Evolutionary conservation across 371 early-diverging fungal genomes (phyloP), one percentile per base, ranked within the genome.

Genomic region (Phascolomyces articulosus): DNA sequence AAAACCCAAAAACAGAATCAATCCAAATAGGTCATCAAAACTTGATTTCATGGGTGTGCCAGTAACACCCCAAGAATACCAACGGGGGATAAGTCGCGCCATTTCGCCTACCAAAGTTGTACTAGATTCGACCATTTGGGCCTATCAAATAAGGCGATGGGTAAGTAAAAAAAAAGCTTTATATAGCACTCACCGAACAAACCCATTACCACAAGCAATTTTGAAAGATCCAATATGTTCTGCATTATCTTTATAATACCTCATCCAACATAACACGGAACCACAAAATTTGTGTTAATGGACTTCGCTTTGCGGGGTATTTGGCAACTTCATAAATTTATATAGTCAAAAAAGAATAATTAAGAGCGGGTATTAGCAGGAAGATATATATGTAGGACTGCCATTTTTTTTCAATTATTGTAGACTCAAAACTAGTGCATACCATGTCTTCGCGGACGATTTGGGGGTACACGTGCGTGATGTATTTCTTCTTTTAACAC

Each of bases 41-140:
- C 77, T 76, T 8, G 72, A 60, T 55, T 58, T 53, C 34, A 87
- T 75, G 0, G 92, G 92, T 20, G 92, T 91, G 0, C 91, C 91
- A 4, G 88, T 88, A n/a, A 91, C 84, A 16, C 84, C 86, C 91
- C 91, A 91, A 0, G 87, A 69, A 67, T 87, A 75, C 56, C 80
- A 75, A 4, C 87, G 73, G 2, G 90, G 87, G 24, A 91, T 79
- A 31, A 76, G 26, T 10, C 76, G 69, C 8, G 88, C 85, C 84
- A 91, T 86, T 28, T 81, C 75, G 18, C 82, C 75, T 1, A 85
- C 78, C 15, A 73, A 63, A 0, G 82, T 66, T 15, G 74, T 60
- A 0, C 75, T 54, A 0, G 77, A 72, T 63, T 89, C 89, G n/a
- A 90, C 84, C 87, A 87, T 84, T 65, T 91, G 91, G 18, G 90